Percentiles rank a stretch among this genome's conserved stretches.
Evolutionary conservation across 495 filamentous ascomycete species (phyloP).

Genomic region (Penicillium dipodomyicola): DNA sequence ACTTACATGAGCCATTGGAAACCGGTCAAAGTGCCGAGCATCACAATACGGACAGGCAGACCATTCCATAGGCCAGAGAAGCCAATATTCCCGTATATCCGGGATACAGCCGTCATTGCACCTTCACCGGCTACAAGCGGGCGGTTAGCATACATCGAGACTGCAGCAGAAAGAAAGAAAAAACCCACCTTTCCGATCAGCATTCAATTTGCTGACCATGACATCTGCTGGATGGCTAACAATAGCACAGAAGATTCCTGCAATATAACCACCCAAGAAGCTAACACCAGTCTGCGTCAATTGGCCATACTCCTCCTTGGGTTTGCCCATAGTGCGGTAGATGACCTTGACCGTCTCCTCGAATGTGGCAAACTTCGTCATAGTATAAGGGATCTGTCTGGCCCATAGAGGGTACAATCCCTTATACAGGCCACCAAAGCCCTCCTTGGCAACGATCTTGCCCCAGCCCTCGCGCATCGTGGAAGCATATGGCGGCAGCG

Average conservation of each 20-base stretch:
- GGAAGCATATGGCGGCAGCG: slow-evolving; percentile 61
- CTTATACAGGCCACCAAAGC: slow-evolving; percentile 61
- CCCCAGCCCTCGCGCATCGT: slow-evolving; percentile 61
- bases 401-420: slow-evolving; percentile 69
- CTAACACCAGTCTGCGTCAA: slow-evolving; percentile 67
- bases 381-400: slow-evolving; percentile 71
- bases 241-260: slow-evolving; percentile 66
- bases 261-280: slow-evolving; percentile 70
- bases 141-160: slow-evolving; percentile 11
- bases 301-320: slow-evolving; percentile 60
- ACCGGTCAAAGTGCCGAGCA: slow-evolving; percentile 65
- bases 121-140: slow-evolving; percentile 55
- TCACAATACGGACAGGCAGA: slow-evolving; percentile 60
- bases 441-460: slow-evolving; percentile 59
- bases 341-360: slow-evolving; percentile 65
- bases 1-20: slow-evolving; percentile 71
- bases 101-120: slow-evolving; percentile 57
- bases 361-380: slow-evolving; percentile 75
- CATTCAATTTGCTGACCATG: slow-evolving; percentile 71
- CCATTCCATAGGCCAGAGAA: slow-evolving; percentile 71
- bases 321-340: slow-evolving; percentile 60
- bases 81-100: slow-evolving; percentile 72
- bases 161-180: slow-evolving; percentile 9
- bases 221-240: slow-evolving; percentile 66
- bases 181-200: slow-evolving; percentile 57